Base-by-base conservation (phyloP, 1,139 yeast genomes). In the Pichia sp. region DNA sequence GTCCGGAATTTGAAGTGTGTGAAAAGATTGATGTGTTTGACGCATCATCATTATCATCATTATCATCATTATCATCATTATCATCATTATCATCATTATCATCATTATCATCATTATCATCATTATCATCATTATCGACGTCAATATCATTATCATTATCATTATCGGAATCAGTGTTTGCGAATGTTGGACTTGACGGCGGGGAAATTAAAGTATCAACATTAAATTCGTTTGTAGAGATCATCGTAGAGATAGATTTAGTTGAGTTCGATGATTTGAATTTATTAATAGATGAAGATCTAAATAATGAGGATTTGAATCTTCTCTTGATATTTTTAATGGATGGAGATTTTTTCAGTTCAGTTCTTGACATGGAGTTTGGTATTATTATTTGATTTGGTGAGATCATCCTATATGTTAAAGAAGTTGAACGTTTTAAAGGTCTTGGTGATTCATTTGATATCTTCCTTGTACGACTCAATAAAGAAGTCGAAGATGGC, bases 381-480 rank as follows among this genome's bases (percentile, higher is more conserved):
- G 57, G 55, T 16, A 47, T 46, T 5, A 48, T 45, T 34, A 51
- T 54, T 18, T 50, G 46, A 29, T 56, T 53, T 14, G 64, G 63
- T 5, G 65, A 57, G 27, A 52, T 45, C 18, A 61, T 53, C 44
- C 58, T 57, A 39, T 56, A 63, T 1, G 62, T 55, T 22, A 63
- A 50, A 14, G 67, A 63, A 31, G 59, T 56, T 41, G 67, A 60
- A 36, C 67, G 53, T 49, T 64, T 64, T 11, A 63, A 42, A 2
- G 67, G 67, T 50, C 67, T 58, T 42, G 46, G 47, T 7, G 53
- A 49, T 13, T 57, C 56, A 2, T 55, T 48, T 9, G 62, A 56
- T 14, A 58, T 48, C 48, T 57, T 61, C 38, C 61, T 50, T n/a
- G 57, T 48, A 31, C 49, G 51, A 33, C 49, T 36, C 14, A 53